phyloP scores from a whole-genome alignment of 805 yeast genomes.

The Ogataea pilisensis region DNA sequence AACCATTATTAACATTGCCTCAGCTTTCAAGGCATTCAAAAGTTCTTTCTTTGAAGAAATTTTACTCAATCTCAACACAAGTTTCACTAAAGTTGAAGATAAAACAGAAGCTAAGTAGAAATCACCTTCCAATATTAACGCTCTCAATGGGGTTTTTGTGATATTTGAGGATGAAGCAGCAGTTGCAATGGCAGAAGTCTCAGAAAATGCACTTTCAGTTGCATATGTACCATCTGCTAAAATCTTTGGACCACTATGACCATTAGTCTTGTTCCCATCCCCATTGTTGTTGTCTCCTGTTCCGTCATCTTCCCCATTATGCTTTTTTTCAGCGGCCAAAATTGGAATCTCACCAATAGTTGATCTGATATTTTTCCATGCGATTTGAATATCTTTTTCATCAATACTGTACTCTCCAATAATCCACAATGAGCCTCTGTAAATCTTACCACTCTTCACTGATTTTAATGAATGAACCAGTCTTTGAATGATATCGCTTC shows the following conservation, averaged over 20 bases:
- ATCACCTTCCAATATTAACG: slow-evolving; percentile 79
- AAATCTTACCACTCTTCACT: slow-evolving; percentile 84
- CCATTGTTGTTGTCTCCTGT: slow-evolving; percentile 27
- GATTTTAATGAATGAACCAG: slow-evolving; percentile 58
- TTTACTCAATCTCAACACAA: slow-evolving; percentile 70
- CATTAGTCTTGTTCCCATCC: slow-evolving; percentile 23
- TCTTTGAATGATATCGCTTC: slow-evolving; percentile 58
- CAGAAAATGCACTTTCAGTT: slow-evolving; percentile 78
- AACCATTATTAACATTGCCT: slow-evolving; percentile 88
- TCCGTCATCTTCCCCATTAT: slow-evolving; percentile 20
- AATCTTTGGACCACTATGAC: slow-evolving; percentile 65
- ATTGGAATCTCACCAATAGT: slow-evolving; percentile 92
- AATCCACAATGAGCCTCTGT: slow-evolving; percentile 93
- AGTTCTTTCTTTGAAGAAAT: slow-evolving; percentile 46
- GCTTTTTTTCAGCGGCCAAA: slow-evolving; percentile 62
- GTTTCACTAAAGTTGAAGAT: slow-evolving; percentile 82
- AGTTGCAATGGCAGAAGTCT: slow-evolving; percentile 31
- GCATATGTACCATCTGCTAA: slow-evolving; percentile 99
- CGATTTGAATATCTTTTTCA: slow-evolving; percentile 65
- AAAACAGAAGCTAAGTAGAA: slow-evolving; percentile 87
- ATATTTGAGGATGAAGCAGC: slow-evolving; percentile 13
- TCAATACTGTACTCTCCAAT: slow-evolving; percentile 85
- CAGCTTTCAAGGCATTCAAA: slow-evolving; percentile 85
- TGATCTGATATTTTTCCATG: slow-evolving; percentile 83
- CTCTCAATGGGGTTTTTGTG: slow-evolving; percentile 68